Conservation (phyloP, 164 flowering plant species). For the Aristolochia fimbriata region DNA sequence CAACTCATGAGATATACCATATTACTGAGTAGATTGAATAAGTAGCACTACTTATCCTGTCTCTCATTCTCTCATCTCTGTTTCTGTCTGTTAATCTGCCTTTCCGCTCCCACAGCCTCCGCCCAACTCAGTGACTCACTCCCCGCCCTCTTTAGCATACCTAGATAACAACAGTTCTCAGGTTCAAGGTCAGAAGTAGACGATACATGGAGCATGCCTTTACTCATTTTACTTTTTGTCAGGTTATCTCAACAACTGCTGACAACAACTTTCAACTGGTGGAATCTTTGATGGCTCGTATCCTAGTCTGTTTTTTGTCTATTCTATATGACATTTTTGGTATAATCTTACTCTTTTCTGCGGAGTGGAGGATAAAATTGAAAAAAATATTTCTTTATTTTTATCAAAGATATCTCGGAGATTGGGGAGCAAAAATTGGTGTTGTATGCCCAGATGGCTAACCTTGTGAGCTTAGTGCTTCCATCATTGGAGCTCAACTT, state of each 20-base stretch:
- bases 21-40: no score
- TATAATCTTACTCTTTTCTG: neutral
- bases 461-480: slow-evolving; percentile 72
- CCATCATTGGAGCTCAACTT: slow-evolving; percentile 50
- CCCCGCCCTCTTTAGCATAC: no score
- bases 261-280: slow-evolving; percentile 64
- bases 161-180: no score
- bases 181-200: no score
- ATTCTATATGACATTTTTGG: neutral
- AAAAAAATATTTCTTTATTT: slow-evolving; percentile 13
- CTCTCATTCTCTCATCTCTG: no score
- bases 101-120: no score
- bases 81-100: no score
- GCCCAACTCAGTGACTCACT: no score
- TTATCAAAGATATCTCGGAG: slow-evolving; percentile 56
- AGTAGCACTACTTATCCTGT: no score
- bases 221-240: slow-evolving; percentile 6
- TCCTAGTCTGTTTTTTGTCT: slow-evolving; percentile 31
- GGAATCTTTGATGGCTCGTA: slow-evolving; percentile 82
- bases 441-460: slow-evolving; percentile 95
- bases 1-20: no score
- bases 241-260: slow-evolving; percentile 52
- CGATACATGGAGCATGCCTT: no score
- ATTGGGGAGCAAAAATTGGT: slow-evolving; percentile 70
- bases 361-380: neutral